Percentiles rank a stretch among this genome's conserved stretches.
Evolutionary conservation across 441 rosid species (phyloP).

Genomic region (Rhodomyrtus psidioides): DNA sequence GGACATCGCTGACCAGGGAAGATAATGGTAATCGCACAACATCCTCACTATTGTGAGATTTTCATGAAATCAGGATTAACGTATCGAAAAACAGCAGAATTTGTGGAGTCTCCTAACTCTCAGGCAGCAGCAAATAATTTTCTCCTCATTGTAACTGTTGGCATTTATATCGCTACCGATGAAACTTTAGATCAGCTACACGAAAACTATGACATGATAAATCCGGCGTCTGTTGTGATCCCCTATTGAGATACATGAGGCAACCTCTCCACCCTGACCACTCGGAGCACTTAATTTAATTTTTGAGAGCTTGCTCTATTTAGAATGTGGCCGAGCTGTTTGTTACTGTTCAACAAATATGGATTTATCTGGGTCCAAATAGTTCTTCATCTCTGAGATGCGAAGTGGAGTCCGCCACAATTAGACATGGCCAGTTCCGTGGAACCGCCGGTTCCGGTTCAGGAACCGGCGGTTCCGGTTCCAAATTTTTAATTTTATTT

Average conservation of each 20-base stretch:
- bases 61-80: not conserved
- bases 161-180: accelerated
- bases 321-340: not conserved
- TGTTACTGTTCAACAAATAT: not conserved
- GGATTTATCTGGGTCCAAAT: not conserved
- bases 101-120: not conserved
- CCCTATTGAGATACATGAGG: not conserved
- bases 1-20: not conserved
- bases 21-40: not conserved
- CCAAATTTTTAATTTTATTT: too few species aligned
- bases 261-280: not conserved
- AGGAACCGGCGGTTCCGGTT: too few species aligned
- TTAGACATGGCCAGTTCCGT: too few species aligned
- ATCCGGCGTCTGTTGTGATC: accelerated
- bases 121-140: not conserved
- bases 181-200: accelerated
- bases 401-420: not conserved
- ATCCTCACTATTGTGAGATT: not conserved
- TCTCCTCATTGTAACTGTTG: not conserved
- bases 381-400: not conserved
- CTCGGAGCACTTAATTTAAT: not conserved
- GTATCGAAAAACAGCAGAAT: not conserved
- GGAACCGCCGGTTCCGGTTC: too few species aligned
- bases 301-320: accelerated
- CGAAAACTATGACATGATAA: not conserved